These are phyloP conservation scores for Candida insectorum DNA, from an alignment of 805 yeast genomes.

Conservation along the genomic window DNA sequence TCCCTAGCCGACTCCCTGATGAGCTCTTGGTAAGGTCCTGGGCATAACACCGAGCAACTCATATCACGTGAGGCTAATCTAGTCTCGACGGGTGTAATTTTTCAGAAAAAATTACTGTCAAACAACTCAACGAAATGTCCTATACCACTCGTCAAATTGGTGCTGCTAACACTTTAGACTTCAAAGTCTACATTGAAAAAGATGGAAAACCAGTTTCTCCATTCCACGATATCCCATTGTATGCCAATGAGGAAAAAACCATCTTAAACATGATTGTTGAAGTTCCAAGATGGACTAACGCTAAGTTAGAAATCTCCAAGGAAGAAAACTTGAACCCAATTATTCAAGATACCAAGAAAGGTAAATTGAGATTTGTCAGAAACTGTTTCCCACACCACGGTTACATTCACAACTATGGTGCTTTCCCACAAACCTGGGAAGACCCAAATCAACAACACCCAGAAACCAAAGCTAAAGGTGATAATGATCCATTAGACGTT, in stretches of 20 bases:
- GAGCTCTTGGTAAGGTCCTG: too few species aligned
- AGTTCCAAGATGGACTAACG: conserved; percentile 98
- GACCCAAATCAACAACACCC: conserved; percentile 60
- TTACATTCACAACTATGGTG: conserved; percentile 97
- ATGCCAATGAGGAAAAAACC: conserved; percentile 89
- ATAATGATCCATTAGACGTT: conserved; percentile 88
- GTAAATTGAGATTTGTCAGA: conserved; percentile 91
- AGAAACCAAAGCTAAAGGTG: conserved; percentile 71
- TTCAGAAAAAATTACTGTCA: too few species aligned
- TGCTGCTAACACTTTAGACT: conserved; percentile 92
- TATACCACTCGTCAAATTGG: conserved; percentile 92
- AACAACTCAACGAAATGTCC: too few species aligned
- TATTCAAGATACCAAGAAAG: conserved; percentile 96
- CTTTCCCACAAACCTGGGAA: conserved; percentile 94
- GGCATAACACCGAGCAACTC: neutral
- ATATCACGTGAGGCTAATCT: conserved; percentile 6
- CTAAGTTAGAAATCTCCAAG: conserved; percentile 92
- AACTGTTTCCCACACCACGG: conserved; percentile 99
- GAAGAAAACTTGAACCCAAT: conserved; percentile 86
- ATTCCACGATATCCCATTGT: conserved; percentile 76
- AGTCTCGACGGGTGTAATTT: too few species aligned
- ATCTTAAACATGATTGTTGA: conserved; percentile 82
- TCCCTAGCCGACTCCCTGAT: too few species aligned
- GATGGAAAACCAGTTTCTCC: conserved; percentile 94
- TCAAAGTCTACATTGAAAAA: conserved; percentile 85